Evolutionary conservation across 2,329 filamentous ascomycete genomes (phyloP).

Genomic region (Anthostomella pinea): DNA sequence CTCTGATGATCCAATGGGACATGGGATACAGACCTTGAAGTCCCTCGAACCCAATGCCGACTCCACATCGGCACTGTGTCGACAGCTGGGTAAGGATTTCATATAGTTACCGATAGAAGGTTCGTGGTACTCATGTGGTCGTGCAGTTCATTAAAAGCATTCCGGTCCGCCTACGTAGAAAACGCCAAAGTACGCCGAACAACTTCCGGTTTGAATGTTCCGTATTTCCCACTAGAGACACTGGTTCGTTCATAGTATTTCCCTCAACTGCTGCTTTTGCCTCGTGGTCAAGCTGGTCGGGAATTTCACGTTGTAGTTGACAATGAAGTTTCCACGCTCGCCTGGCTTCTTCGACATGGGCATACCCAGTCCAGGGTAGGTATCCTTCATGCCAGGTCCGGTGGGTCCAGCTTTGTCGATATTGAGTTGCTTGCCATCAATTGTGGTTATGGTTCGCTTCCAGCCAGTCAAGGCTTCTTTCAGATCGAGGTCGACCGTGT

Average conservation of each 20-base stretch:
- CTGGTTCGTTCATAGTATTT: conserved; percentile 68
- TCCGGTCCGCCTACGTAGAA: too few species aligned
- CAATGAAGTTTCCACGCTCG: conserved; percentile 81
- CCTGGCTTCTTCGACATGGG: conserved; percentile 85
- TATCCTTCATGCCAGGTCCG: conserved; percentile 75
- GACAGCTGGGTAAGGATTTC: too few species aligned
- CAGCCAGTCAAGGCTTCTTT: conserved; percentile 96
- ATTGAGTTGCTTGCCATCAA: conserved; percentile 82
- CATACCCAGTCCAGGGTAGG: conserved; percentile 88
- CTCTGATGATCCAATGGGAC: too few species aligned
- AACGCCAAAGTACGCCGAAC: too few species aligned
- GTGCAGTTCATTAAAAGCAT: too few species aligned
- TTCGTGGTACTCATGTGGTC: too few species aligned
- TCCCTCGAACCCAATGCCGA: too few species aligned
- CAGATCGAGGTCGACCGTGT: conserved; percentile 75
- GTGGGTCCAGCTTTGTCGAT: conserved; percentile 83
- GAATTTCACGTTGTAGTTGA: conserved; percentile 92
- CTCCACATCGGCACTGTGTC: too few species aligned
- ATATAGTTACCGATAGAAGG: too few species aligned
- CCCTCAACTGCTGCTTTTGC: conserved; percentile 79
- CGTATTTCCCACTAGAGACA: too few species aligned
- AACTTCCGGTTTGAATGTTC: too few species aligned
- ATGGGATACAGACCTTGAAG: too few species aligned
- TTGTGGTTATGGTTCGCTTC: conserved; percentile 87
- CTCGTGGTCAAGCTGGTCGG: conserved; percentile 70